Conservation (phyloP, 164 flowering plant genomes). For the Stephania japonica region DNA sequence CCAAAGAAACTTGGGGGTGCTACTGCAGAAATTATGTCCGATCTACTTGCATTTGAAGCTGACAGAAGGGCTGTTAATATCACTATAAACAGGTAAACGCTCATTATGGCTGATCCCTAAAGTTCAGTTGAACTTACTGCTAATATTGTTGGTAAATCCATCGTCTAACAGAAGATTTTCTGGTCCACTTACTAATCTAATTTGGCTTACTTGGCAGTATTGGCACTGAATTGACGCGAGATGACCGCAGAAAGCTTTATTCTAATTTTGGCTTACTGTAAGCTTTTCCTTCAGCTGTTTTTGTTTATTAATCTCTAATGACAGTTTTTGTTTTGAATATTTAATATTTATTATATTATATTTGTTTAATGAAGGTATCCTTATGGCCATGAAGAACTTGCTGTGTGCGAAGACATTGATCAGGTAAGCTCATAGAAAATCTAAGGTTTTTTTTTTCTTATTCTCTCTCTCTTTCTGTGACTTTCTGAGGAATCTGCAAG, state of each 20-base stretch:
- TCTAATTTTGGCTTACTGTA: constrained; percentile 95
- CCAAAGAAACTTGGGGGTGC: constrained; percentile 94
- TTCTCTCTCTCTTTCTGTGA: no score
- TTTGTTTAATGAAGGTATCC: constrained; percentile 53
- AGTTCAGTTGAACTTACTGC: no score
- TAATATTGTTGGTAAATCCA: neutral
- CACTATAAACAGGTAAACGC: constrained; percentile 73
- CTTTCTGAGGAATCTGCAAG: neutral
- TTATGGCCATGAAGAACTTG: constrained; percentile 98
- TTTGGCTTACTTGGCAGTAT: constrained; percentile 44
- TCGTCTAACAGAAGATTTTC: neutral
- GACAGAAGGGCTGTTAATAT: constrained; percentile 97
- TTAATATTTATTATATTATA: constrained; percentile 5
- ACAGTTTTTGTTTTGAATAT: neutral
- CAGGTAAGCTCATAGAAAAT: constrained; percentile 45
- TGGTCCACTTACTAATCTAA: constrained; percentile 3
- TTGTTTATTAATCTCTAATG: constrained; percentile 1
- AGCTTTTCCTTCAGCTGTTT: constrained; percentile 20
- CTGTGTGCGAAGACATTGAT: constrained; percentile 93
- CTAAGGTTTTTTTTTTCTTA: neutral
- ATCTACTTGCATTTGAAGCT: constrained; percentile 95
- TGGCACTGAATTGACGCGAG: constrained; percentile 95
- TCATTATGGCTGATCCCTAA: neutral
- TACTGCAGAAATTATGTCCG: constrained; percentile 95
- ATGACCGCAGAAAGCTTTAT: constrained; percentile 90